These are phyloP conservation scores for Paraurostyla sp. DNA, from an alignment of 73 alveolate genomes.

Conservation along the genomic window DNA sequence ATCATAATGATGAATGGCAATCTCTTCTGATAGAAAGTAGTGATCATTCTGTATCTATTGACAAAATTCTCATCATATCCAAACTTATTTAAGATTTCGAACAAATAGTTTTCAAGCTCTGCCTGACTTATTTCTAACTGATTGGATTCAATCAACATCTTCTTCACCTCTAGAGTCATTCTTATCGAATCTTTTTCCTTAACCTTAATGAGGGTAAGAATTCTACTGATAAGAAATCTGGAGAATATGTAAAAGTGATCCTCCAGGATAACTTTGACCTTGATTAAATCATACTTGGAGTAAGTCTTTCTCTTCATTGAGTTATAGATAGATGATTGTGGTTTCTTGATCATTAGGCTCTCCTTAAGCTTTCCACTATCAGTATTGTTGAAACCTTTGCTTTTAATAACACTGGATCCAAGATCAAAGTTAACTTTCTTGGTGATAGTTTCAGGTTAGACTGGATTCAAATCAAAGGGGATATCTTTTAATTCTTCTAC, in stretches of 20 bases:
- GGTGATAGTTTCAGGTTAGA: too few relatives aligned
- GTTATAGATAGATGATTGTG: constrained; percentile 21
- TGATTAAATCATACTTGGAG: constrained; percentile 77
- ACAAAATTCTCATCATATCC: constrained; percentile 73
- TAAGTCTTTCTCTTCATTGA: constrained; percentile 53
- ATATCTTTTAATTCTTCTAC: too few relatives aligned
- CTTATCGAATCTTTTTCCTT: constrained; percentile 74
- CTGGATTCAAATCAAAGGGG: too few relatives aligned
- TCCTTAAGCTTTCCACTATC: neutral
- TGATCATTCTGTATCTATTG: constrained; percentile 78
- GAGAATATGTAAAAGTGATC: constrained; percentile 87
- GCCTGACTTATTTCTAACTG: constrained; percentile 71
- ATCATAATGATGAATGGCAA: constrained; percentile 81
- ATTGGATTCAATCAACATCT: constrained; percentile 74
- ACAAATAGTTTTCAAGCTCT: constrained; percentile 71
- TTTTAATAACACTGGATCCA: neutral
- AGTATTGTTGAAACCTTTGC: neutral
- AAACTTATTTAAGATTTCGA: constrained; percentile 64
- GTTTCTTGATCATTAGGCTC: neutral
- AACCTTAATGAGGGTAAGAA: constrained; percentile 77
- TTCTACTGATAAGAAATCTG: constrained; percentile 82
- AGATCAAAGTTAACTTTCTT: neutral
- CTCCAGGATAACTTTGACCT: constrained; percentile 79
- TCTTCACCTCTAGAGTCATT: constrained; percentile 80
- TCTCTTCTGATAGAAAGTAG: constrained; percentile 79